phyloP scores from a whole-genome alignment of 306 rosid species.

The Luffa aegyptiaca region DNA sequence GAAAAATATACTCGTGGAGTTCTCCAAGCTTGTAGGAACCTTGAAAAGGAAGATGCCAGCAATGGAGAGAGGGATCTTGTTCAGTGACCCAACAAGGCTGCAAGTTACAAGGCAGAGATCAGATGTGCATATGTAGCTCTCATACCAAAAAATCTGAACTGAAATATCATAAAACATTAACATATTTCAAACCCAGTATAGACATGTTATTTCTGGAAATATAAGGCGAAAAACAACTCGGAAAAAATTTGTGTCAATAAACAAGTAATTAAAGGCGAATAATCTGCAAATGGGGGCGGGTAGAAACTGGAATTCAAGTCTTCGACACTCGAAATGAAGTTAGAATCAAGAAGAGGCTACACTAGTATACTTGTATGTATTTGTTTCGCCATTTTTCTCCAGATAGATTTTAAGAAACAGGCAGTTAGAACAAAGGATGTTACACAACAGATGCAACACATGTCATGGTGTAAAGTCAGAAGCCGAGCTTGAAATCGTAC shows the following conservation, averaged over 20 bases:
- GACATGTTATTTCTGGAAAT: not conserved
- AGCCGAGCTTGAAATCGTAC: not conserved
- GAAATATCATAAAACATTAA: not conserved
- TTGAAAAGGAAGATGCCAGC: conserved; percentile 86
- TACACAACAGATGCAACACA: not conserved
- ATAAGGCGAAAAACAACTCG: not conserved
- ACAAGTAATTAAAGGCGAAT: not conserved
- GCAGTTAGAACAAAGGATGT: not conserved
- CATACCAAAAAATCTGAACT: not conserved
- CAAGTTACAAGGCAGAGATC: conserved; percentile 22
- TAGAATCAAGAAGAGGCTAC: not conserved
- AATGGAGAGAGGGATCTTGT: conserved; percentile 92
- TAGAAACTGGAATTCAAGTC: not conserved
- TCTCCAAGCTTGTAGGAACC: conserved; percentile 92
- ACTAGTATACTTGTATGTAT: not conserved
- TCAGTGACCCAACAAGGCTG: conserved; percentile 97
- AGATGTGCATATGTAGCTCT: conserved; percentile 8
- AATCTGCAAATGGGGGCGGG: not conserved
- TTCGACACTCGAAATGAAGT: not conserved
- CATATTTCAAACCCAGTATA: not conserved
- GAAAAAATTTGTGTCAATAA: not conserved
- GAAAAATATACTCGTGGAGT: conserved; percentile 78
- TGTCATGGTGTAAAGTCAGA: not conserved
- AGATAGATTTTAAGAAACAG: not conserved
- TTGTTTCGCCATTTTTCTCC: not conserved